phyloP scores from a whole-genome alignment of 2,329 filamentous ascomycete species.

The Hirsutella rhossiliensis region DNA sequence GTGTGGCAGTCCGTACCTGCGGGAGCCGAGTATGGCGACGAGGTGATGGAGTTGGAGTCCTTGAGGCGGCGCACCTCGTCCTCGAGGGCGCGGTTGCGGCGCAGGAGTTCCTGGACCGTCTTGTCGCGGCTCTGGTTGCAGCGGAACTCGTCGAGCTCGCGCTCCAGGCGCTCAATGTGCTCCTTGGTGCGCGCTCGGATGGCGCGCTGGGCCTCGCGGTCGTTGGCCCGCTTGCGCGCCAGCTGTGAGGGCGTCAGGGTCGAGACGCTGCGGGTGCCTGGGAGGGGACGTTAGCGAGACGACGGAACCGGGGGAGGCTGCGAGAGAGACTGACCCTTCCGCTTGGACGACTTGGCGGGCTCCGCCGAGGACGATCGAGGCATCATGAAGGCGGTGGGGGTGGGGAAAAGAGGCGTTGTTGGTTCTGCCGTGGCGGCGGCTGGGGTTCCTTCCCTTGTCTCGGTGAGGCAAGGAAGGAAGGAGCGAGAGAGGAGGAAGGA shows the following conservation, averaged over 20 bases:
- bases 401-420: too few species aligned
- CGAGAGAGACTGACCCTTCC: conserved; percentile 28
- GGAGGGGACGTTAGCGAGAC: neutral
- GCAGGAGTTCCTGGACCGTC: conserved; percentile 38
- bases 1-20: conserved; percentile 20
- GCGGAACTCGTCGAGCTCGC: conserved; percentile 59
- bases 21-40: conserved; percentile 25
- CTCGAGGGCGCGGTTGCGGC: conserved; percentile 41
- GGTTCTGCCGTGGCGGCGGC: too few species aligned
- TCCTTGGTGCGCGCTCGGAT: conserved; percentile 79
- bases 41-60: conserved; percentile 28
- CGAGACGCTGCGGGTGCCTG: conserved; percentile 64
- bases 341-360: conserved; percentile 29
- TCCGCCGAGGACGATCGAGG: conserved; percentile 30
- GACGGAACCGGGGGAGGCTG: too few species aligned
- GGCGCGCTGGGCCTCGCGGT: conserved; percentile 78
- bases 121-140: conserved; percentile 34
- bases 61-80: conserved; percentile 35
- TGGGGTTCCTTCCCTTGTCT: neutral
- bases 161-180: conserved; percentile 70
- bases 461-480: too few species aligned
- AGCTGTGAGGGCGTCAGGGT: conserved; percentile 82
- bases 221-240: conserved; percentile 82
- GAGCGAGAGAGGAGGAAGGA: too few species aligned
- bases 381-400: conserved; percentile 15